Conservation (phyloP, 495 filamentous ascomycete genomes). For the Talaromyces thailandensis region DNA sequence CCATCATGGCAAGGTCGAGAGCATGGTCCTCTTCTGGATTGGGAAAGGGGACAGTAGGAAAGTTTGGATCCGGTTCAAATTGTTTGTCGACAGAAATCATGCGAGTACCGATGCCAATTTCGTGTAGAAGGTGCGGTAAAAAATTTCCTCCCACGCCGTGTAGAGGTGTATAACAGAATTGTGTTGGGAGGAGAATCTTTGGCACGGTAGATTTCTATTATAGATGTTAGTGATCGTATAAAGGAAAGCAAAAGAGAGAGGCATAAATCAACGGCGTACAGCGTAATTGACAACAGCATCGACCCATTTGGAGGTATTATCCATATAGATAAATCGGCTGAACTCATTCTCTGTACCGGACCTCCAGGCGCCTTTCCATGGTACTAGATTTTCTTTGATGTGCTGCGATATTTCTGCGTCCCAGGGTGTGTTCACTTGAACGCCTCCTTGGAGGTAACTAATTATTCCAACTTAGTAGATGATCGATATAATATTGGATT, state of each 20-base stretch:
- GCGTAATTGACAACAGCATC: constrained; percentile 28
- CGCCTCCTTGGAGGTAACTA: constrained; percentile 58
- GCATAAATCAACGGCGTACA: constrained; percentile 14
- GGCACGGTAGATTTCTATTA: constrained; percentile 27
- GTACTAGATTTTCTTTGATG: constrained; percentile 50
- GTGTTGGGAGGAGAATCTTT: constrained; percentile 18
- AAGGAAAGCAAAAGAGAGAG: background rate
- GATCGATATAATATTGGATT: background rate
- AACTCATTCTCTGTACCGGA: constrained; percentile 31
- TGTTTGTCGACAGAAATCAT: constrained; percentile 39
- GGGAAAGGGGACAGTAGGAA: constrained; percentile 61
- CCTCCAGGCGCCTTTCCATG: constrained; percentile 41
- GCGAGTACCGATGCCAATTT: constrained; percentile 35
- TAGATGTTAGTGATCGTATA: constrained; percentile 8
- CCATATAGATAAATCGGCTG: constrained; percentile 29
- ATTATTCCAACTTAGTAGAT: constrained; percentile 7
- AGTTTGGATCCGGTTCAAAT: constrained; percentile 54
- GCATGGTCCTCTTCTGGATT: constrained; percentile 67
- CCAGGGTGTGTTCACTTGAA: constrained; percentile 60
- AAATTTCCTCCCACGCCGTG: constrained; percentile 57
- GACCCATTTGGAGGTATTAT: constrained; percentile 35
- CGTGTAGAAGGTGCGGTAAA: constrained; percentile 29
- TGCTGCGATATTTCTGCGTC: constrained; percentile 52
- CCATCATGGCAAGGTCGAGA: constrained; percentile 51
- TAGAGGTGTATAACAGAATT: constrained; percentile 62